Percentiles rank a stretch among this genome's conserved stretches.
Evolutionary conservation across 1,139 yeast genomes (phyloP).

Genomic region (Meyerozyma elateridarum): DNA sequence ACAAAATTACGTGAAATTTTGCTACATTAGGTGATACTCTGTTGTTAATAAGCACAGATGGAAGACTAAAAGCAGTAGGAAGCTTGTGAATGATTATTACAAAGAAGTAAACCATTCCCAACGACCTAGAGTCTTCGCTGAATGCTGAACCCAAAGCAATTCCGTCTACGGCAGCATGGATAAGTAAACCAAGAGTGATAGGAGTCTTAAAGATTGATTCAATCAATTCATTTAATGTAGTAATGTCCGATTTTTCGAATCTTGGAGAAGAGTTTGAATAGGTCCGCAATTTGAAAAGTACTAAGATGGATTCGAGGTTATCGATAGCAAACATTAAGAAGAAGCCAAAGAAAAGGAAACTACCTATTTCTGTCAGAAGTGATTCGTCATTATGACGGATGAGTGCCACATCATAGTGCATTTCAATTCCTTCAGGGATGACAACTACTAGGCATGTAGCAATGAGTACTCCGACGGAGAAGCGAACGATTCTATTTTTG

Average conservation of each 20-base stretch:
- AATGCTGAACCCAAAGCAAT: constrained; percentile 67
- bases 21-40: constrained; percentile 25
- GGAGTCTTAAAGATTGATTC: constrained; percentile 21
- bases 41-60: constrained; percentile 49
- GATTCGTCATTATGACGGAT: constrained; percentile 13
- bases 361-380: constrained; percentile 20
- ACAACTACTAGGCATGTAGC: constrained; percentile 63
- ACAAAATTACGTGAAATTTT: constrained; percentile 38
- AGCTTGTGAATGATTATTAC: constrained; percentile 69
- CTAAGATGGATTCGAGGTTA: constrained; percentile 16
- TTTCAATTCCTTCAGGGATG: constrained; percentile 66
- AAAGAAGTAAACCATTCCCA: constrained; percentile 48
- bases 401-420: constrained; percentile 27
- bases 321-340: constrained; percentile 49
- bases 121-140: constrained; percentile 37
- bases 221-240: neutral
- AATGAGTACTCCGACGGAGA: constrained; percentile 60
- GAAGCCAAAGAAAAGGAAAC: constrained; percentile 45
- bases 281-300: too few species aligned
- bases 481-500: constrained; percentile 29
- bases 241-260: neutral
- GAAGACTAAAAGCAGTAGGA: constrained; percentile 70
- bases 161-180: constrained; percentile 73
- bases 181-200: constrained; percentile 55
- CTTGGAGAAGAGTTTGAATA: neutral